Conservation (phyloP, 345 rosid species). For the Syzygium oleosum region DNA sequence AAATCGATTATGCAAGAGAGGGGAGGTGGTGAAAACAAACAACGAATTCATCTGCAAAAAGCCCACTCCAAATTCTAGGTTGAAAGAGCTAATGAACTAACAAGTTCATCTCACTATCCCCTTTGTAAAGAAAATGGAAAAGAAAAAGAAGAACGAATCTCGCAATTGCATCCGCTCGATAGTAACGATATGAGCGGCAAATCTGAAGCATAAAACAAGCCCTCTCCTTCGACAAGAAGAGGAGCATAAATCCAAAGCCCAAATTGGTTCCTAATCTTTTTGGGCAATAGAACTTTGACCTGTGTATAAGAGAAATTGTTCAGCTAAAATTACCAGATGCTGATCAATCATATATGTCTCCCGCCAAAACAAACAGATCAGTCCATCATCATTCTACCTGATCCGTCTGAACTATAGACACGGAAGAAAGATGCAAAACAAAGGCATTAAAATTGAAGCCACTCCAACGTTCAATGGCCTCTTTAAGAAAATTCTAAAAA, state of each 20-base stretch:
- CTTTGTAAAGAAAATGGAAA: not conserved
- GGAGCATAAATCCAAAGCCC: not conserved
- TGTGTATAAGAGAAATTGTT: not conserved
- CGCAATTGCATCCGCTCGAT: not conserved
- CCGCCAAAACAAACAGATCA: not conserved
- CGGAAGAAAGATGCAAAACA: not conserved
- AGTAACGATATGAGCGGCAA: not conserved
- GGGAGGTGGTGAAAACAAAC: not conserved
- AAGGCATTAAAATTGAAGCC: not conserved
- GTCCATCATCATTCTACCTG: not conserved
- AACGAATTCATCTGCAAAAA: not conserved
- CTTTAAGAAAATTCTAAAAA: not conserved
- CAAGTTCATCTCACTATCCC: not conserved
- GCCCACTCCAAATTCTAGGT: not conserved
- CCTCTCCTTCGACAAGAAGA: not conserved
- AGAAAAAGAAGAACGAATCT: not conserved
- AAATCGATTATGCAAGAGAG: not conserved
- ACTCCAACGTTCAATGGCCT: not conserved
- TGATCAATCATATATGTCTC: not conserved
- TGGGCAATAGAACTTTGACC: not conserved
- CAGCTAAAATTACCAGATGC: not conserved
- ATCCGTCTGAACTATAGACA: not conserved
- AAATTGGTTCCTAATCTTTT: not conserved
- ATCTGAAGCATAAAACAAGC: not conserved
- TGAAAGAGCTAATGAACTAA: not conserved